Evolutionary conservation across 441 rosid species (phyloP).

Genomic region (Sinapis alba): DNA sequence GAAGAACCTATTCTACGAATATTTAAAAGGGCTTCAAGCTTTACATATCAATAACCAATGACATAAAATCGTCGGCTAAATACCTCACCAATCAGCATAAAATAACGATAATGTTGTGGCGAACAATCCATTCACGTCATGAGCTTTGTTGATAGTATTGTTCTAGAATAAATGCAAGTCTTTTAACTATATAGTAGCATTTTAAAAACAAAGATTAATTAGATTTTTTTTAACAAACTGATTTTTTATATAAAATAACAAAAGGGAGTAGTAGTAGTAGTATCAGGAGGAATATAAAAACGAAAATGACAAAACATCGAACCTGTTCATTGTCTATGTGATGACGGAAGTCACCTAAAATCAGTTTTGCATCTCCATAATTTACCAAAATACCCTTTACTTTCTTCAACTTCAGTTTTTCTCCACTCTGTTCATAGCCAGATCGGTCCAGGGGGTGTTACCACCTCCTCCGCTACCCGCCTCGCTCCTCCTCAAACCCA

Average conservation of each 20-base stretch:
- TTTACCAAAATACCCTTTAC: constrained; percentile 28
- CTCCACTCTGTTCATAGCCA: constrained; percentile 39
- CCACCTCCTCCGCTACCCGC: constrained; percentile 13
- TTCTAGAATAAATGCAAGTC: background rate
- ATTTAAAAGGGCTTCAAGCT: constrained; percentile 2
- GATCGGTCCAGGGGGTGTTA: constrained; percentile 38
- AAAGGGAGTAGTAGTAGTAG: constrained; percentile 15
- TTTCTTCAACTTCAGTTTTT: constrained; percentile 24
- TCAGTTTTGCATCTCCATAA: constrained; percentile 22
- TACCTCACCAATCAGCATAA: background rate
- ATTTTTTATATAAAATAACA: background rate
- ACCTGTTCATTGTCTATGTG: constrained; percentile 33
- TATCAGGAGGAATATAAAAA: constrained; percentile 12
- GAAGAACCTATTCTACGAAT: constrained; percentile 18
- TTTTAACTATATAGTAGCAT: background rate
- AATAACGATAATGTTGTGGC: background rate
- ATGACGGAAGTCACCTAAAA: constrained; percentile 24
- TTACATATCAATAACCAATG: constrained; percentile 1
- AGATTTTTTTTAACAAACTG: background rate
- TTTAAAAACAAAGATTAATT: background rate
- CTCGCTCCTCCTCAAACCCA: constrained; percentile 28
- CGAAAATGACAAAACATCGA: constrained; percentile 30
- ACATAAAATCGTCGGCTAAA: constrained; percentile 23
- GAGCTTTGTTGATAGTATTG: constrained; percentile 1
- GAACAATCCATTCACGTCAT: constrained; percentile 7